Evolutionary conservation across 1,139 yeast species (phyloP).

Genomic region (Sugiyamaella grinbergsii): DNA sequence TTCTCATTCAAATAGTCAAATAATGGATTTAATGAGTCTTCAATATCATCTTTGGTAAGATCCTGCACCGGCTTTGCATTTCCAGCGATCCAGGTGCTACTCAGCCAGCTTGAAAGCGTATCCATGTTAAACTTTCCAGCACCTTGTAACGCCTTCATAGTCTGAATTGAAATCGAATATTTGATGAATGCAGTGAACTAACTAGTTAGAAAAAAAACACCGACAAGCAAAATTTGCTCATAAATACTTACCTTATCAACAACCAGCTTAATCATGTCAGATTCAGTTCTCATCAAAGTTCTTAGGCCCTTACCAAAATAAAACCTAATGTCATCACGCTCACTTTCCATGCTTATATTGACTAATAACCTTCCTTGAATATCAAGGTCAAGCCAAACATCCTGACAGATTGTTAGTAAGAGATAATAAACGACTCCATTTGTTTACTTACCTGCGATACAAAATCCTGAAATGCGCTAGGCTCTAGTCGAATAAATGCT

Average conservation of each 20-base stretch:
- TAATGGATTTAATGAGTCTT: conserved; percentile 71
- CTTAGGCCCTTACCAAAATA: conserved; percentile 78
- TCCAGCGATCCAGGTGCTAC: conserved; percentile 48
- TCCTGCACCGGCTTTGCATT: conserved; percentile 22
- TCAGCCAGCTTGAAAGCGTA: conserved; percentile 51
- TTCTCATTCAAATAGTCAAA: conserved; percentile 75
- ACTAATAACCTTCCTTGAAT: conserved; percentile 66
- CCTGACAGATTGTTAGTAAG: conserved; percentile 43
- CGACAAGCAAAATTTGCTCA: no score
- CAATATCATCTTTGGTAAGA: conserved; percentile 54
- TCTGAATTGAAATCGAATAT: conserved; percentile 47
- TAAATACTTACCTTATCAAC: conserved; percentile 62
- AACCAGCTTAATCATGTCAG: conserved; percentile 63
- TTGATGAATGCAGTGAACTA: conserved; percentile 46
- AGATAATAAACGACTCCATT: no score
- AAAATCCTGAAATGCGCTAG: conserved; percentile 64
- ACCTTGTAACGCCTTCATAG: conserved; percentile 37
- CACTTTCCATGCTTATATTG: conserved; percentile 75
- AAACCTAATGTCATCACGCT: conserved; percentile 73
- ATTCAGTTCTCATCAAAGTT: conserved; percentile 60
- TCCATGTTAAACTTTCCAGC: conserved; percentile 48
- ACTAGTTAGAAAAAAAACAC: not conserved
- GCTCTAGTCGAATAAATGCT: conserved; percentile 63
- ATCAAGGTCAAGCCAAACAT: conserved; percentile 61
- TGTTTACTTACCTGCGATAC: conserved; percentile 49